A percentile compares a stretch with the other conserved stretches of the same genome.
Evolutionary conservation across 2,329 filamentous ascomycete species (phyloP).

Genomic region (Epichloe uncinata): DNA sequence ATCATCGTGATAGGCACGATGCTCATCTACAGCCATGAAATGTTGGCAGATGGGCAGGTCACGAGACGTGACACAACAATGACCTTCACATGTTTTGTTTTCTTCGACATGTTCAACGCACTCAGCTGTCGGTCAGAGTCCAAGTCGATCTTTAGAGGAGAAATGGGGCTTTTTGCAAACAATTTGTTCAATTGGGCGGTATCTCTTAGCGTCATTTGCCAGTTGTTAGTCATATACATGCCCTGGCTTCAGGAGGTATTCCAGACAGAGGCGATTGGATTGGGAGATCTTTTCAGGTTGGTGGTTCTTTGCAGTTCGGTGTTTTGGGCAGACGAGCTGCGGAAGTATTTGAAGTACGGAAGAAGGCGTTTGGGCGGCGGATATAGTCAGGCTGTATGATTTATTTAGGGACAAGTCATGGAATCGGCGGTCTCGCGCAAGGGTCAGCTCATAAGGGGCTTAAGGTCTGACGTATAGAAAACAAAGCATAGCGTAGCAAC

Average conservation of each 20-base stretch:
- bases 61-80: constrained; percentile 94
- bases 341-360: constrained; percentile 64
- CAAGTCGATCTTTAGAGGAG: constrained; percentile 78
- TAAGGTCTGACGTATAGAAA: not conserved
- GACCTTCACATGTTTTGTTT: constrained; percentile 97
- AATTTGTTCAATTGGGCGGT: constrained; percentile 96
- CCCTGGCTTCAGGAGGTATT: constrained; percentile 89
- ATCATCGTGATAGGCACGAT: constrained; percentile 92
- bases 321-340: constrained; percentile 85
- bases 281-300: constrained; percentile 62
- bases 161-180: constrained; percentile 75
- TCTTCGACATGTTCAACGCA: constrained; percentile 99
- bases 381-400: constrained; percentile 53
- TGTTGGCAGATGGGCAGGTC: constrained; percentile 69
- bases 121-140: constrained; percentile 81
- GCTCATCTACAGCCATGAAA: constrained; percentile 81
- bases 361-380: constrained; percentile 41
- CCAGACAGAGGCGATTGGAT: constrained; percentile 75
- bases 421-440: not conserved
- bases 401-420: not conserved
- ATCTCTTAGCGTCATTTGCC: constrained; percentile 67
- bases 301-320: constrained; percentile 71
- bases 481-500: not conserved
- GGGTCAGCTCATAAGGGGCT: not conserved
- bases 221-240: constrained; percentile 86